Evolutionary conservation across 2,329 filamentous ascomycete species (phyloP), one percentile per base, ranked within the genome.

Genomic region (Phialophora macrospora): DNA sequence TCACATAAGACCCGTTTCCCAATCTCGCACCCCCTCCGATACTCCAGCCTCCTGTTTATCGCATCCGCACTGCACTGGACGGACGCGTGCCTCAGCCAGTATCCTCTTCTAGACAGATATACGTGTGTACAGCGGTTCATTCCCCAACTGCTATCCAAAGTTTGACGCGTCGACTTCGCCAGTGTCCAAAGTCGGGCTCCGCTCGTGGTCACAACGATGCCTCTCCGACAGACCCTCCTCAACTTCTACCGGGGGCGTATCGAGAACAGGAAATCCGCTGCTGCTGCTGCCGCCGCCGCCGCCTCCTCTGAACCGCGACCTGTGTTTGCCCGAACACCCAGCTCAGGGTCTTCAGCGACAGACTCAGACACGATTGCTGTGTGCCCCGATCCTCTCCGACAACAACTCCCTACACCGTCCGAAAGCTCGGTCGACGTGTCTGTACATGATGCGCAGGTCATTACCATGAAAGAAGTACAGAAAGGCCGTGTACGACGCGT

Each of bases 381-480:
- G 9, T 30, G 38, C 22, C 48, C 60, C 17, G 59, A 61, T 12
- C 60, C 60, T 6, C 49, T 28, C 4, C 44, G 17, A 38, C 56
- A 44, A 28, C 70, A 72, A 63, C 65, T 73, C 11, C 74, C 74
- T 49, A 73, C 73, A 11, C 73, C 74, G 12, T 74, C 70, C 24
- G 72, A 73, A 46, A 73, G 73, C 62, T 68, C 72, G 38, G 67
- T 70, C 49, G 74, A 76, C 64, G 66, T 71, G 54, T 73, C 73
- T 17, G 71, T 71, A 38, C 64, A 70, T 28, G 57, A 69, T 52
- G 66, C 51, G 24, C 64, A 60, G 24, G 57, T 62, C 6, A 57
- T 68, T 4, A 60, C 59, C n/a, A 65, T 71, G 63, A 70, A 72
- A 22, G 49, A 70, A 49, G 61, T 68, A 1, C 62, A 62, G 8